Base-by-base conservation (phyloP, 1,139 yeast genomes). In the Yamadazyma spencermartinsiae region DNA sequence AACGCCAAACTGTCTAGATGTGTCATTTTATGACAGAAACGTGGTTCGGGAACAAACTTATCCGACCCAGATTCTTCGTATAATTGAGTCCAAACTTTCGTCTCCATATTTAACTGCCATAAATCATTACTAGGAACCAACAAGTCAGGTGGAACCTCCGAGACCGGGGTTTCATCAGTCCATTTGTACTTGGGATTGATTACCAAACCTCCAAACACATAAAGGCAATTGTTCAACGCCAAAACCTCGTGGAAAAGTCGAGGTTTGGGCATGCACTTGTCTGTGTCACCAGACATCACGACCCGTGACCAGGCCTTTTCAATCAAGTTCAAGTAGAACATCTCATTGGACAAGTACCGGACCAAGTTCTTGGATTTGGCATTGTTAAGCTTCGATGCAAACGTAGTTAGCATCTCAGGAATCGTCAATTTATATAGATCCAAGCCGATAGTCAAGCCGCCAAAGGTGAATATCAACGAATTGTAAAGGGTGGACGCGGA, bases 381-480 rank as follows among this genome's bases (percentile, higher is more conserved):
- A 42, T 55, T 56, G 35, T 58, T 43, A 17, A 63, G 42, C 38
- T 61, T 64, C 52, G 51, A 57, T n/a, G 47, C 42, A 46, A 68
- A 69, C 3, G 53, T 54, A 9, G 45, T 34, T 40, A 49, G 33
- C 42, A 63, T 48, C 34, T 65, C 73, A 0, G 53, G 55, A 24
- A 70, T 57, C 19, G 75, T 61, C 13, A 66, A 54, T 5, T 63
- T 55, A n/a, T 41, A 48, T 18, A 82, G 54, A 33, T 75, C 78
- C 18, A 82, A 52, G 1, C 83, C 85, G 16, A 79, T 60, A 1
- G 80, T 74, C n/a, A 80, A 58, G 0, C 92, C 92, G n/a, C 89
- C 90, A 52, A 71, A 77, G 0, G 79, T 79, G 35, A 79, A 72
- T 2, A 84, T 68, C 38, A 79, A 64, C 12, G 89, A 82, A 48